A percentile compares a stretch with the other conserved stretches of the same genome.
Evolutionary conservation across 1,284 basidiomycete genomes (phyloP).

Genomic region (Ganoderma lingzhi): DNA sequence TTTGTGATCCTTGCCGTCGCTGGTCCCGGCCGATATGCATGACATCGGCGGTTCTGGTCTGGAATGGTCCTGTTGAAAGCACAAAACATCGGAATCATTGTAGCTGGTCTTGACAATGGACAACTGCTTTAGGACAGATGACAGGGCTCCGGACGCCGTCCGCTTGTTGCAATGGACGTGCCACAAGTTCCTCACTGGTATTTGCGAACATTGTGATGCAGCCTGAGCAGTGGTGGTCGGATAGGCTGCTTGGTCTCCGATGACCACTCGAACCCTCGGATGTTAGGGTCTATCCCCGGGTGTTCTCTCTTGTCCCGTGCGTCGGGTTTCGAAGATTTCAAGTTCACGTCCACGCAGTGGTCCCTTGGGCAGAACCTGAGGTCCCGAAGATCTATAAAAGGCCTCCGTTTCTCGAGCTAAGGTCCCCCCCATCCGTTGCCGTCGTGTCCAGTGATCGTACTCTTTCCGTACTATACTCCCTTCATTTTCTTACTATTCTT

Average conservation of each 20-base stretch:
- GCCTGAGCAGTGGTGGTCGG: background rate
- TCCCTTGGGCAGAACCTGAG: background rate
- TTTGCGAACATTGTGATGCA: background rate
- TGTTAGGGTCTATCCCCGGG: background rate
- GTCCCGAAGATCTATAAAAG: background rate
- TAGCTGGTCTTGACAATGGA: background rate
- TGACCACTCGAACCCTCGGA: background rate
- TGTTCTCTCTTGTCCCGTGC: background rate
- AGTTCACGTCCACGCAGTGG: background rate
- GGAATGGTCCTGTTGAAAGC: background rate
- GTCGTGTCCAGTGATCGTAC: background rate
- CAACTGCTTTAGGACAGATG: background rate
- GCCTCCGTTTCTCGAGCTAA: background rate
- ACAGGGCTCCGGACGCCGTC: background rate
- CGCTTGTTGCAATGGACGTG: background rate
- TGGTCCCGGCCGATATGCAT: background rate
- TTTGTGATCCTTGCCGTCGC: background rate
- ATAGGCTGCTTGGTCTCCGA: background rate
- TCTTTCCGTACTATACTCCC: background rate
- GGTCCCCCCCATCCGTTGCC: constrained; percentile 1
- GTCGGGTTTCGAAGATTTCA: background rate
- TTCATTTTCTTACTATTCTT: background rate
- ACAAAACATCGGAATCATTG: background rate
- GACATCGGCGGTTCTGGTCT: background rate
- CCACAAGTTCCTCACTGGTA: background rate